Evolutionary conservation across 2,329 filamentous ascomycete genomes (phyloP).

Genomic region (Colletotrichum destructivum): DNA sequence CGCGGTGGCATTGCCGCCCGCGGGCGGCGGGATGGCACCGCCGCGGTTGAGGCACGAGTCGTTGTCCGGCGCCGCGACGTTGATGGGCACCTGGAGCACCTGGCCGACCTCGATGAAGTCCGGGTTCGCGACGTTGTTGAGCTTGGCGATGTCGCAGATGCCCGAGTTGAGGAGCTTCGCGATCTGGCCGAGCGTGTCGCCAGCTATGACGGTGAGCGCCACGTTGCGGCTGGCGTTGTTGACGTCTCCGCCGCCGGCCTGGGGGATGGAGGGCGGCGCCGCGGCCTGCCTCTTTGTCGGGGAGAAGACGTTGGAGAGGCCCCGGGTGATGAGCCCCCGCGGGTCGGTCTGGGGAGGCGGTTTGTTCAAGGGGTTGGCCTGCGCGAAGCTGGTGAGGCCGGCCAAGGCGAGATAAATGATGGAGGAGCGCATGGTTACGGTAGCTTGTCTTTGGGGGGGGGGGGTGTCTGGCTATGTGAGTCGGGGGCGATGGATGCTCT

Average conservation of each 20-base stretch:
- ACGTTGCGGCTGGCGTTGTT: conserved; percentile 31
- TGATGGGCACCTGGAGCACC: conserved; percentile 25
- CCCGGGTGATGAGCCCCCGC: conserved; percentile 15
- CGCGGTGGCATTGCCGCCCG: background rate
- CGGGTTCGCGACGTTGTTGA: conserved; percentile 33
- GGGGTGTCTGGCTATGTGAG: too few relatives aligned
- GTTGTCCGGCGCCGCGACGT: conserved; percentile 34
- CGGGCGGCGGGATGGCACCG: conserved; percentile 18
- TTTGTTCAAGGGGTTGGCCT: conserved; percentile 19
- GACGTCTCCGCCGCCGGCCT: background rate
- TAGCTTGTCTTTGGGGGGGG: background rate
- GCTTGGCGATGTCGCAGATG: conserved; percentile 38
- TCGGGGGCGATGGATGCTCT: background rate
- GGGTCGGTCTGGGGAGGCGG: conserved; percentile 3
- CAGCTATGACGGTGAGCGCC: conserved; percentile 8
- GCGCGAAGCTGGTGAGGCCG: conserved; percentile 18
- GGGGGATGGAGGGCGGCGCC: background rate
- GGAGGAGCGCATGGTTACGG: conserved; percentile 29
- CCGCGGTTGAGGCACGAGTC: conserved; percentile 29
- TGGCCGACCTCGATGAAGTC: conserved; percentile 23
- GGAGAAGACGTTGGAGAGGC: conserved; percentile 8
- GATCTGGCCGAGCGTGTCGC: conserved; percentile 34
- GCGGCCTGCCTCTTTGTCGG: conserved; percentile 18
- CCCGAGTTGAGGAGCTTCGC: conserved; percentile 35
- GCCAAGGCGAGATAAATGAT: conserved; percentile 23